Base-by-base conservation (phyloP, 495 filamentous ascomycete species). In the Daldinia decipiens region DNA sequence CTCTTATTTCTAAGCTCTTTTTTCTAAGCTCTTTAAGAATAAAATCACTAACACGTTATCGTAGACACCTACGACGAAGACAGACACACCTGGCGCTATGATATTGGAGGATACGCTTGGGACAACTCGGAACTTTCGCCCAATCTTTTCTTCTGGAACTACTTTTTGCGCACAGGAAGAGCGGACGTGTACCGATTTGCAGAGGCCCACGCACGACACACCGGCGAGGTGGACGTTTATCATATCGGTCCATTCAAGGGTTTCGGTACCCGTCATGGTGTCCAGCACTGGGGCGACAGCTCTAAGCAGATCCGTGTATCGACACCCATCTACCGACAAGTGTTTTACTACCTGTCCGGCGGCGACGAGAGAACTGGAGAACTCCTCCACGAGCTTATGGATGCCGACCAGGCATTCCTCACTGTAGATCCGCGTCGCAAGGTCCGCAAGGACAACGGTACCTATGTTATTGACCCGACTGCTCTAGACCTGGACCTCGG, bases 121-220 rank as follows among this genome's bases (percentile, higher is more conserved):
- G 84, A 85, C 59, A 86, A 86, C 71, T 85, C 82, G 1, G 84
- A 86, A 56, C 78, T 86, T 1, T 86, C 84, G 2, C 80, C 84
- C 0, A 83, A 86, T 62, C 71, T 84, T 1, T 86, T 81, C 71
- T 76, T 86, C 24, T 86, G 84, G 84, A 80, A 81, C 6, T 82
- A 85, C 59, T 86, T 83, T 68, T 76, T 86, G 4, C 81, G 80
- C 17, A 86, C 82, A 0, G 81, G 82, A 7, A 75, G 79, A 26
- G 76, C 77, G 4, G 82, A 84, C 59, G 78, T 82, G 11, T 86
- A 79, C 55, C 78, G 80, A 7, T 79, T 86, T 58, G 84, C 82
- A 0, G 84, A 86, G 60, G 79, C 81, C 0, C 72, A 85, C 40
- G 83, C 81, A 2, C 76, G 82, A 12, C 84, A 86, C 50, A 84